These are phyloP conservation scores for Thielaviopsis populi DNA, from an alignment of 2,329 filamentous ascomycete genomes.

Conservation along the genomic window DNA sequence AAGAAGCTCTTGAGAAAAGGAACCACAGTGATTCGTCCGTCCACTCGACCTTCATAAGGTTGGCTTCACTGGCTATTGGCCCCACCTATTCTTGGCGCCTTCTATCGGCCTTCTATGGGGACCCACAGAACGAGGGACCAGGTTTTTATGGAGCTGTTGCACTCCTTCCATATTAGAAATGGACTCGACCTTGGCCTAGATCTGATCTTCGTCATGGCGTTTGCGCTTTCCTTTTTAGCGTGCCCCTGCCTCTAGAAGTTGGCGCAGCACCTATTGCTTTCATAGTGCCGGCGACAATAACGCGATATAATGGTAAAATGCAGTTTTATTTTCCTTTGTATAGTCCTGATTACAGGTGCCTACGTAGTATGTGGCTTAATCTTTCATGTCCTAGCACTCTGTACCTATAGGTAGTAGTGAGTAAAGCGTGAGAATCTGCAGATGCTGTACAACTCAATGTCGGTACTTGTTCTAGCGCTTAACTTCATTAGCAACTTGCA, in stretches of 20 bases:
- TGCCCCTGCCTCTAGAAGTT: background rate
- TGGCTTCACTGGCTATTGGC: background rate
- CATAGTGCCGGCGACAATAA: background rate
- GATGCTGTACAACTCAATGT: background rate
- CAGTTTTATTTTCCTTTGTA: background rate
- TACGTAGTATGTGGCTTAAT: background rate
- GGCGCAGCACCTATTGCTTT: background rate
- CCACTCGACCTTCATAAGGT: background rate
- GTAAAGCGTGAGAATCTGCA: too few species aligned
- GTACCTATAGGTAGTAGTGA: background rate
- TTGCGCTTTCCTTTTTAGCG: background rate
- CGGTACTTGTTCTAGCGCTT: background rate
- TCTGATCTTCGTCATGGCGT: background rate
- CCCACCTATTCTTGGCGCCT: background rate
- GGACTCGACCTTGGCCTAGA: background rate
- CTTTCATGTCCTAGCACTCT: background rate
- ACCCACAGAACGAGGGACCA: background rate
- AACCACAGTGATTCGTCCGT: background rate
- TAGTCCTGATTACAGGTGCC: background rate
- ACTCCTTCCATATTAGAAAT: background rate
- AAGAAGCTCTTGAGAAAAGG: too few species aligned
- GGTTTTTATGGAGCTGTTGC: background rate
- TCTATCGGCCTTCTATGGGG: background rate
- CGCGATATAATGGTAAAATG: background rate
- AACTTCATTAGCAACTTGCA: background rate